These are phyloP conservation scores for Veloporphyrellus conicus DNA, from an alignment of 1,284 basidiomycete species.

Conservation along the genomic window DNA sequence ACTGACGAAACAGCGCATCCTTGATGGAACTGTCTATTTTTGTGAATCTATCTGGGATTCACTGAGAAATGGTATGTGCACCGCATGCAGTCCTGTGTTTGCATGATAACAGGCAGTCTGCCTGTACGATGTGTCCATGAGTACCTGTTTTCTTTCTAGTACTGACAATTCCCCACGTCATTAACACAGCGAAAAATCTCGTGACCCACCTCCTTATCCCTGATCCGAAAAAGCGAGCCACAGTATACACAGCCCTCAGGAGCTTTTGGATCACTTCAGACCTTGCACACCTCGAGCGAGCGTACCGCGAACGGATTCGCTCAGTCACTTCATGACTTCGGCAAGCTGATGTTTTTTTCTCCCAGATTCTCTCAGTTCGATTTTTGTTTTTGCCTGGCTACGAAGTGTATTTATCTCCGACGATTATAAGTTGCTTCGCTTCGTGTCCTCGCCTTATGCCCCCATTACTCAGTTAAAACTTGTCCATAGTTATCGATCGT, in stretches of 20 bases:
- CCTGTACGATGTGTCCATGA: background rate
- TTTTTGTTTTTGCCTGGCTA: background rate
- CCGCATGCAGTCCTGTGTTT: background rate
- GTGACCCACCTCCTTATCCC: conserved; percentile 55
- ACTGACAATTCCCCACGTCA: conserved; percentile 5
- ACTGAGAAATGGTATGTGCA: conserved; percentile 54
- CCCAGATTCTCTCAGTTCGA: background rate
- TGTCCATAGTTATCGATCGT: background rate
- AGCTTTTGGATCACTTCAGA: conserved; percentile 64
- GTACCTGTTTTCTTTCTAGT: background rate
- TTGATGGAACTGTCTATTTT: conserved; percentile 58
- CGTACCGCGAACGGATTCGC: conserved; percentile 55
- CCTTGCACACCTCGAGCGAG: conserved; percentile 51
- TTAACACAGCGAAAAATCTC: conserved; percentile 49
- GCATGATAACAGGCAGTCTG: background rate
- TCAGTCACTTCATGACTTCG: conserved; percentile 14
- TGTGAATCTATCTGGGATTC: conserved; percentile 48
- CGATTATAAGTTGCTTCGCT: too few species aligned
- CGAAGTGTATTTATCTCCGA: conserved; percentile 1
- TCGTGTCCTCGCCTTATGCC: background rate
- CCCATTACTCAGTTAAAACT: background rate
- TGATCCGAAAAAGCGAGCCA: conserved; percentile 54
- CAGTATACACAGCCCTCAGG: conserved; percentile 54
- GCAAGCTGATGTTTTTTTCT: background rate
- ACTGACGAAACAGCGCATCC: conserved; percentile 63